A percentile compares a stretch with the other conserved stretches of the same genome.
Conservation (phyloP, 345 rosid genomes). For the Pistacia atlantica region DNA sequence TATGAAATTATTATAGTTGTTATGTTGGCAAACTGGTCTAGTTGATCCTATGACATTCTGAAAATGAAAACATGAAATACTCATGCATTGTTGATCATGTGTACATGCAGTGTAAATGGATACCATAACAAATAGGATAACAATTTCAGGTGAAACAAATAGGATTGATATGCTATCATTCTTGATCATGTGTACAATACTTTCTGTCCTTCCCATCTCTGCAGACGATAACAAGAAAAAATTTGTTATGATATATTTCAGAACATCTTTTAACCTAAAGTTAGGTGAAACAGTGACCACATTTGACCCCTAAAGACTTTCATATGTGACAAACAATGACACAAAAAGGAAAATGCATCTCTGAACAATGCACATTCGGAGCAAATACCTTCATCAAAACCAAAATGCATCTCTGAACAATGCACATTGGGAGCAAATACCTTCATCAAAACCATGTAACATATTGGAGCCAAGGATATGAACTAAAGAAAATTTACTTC, state of each 20-base stretch:
- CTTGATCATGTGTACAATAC: not conserved
- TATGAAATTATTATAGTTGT: too few relatives aligned
- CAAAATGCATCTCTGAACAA: too few relatives aligned
- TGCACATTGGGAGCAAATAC: too few relatives aligned
- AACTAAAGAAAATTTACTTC: not conserved
- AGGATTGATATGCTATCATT: not conserved
- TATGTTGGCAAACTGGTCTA: too few relatives aligned
- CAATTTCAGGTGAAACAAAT: slow-evolving; percentile 3
- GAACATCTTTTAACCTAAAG: not conserved
- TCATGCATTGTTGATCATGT: too few relatives aligned
- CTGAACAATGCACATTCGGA: too few relatives aligned
- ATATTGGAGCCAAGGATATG: not conserved
- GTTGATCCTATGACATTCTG: too few relatives aligned
- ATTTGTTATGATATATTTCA: not conserved
- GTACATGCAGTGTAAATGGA: too few relatives aligned
- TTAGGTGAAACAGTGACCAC: not conserved
- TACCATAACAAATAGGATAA: not conserved
- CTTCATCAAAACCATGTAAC: not conserved
- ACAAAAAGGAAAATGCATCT: too few relatives aligned
- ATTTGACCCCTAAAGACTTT: not conserved
- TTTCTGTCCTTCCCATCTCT: slow-evolving; percentile 2
- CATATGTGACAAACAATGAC: not conserved
- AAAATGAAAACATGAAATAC: too few relatives aligned
- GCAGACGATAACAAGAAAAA: not conserved
- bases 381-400: too few relatives aligned